Percentiles rank a stretch among this genome's conserved stretches.
Conservation (phyloP, 768 basidiomycete genomes). For the Mycena albidolilacea region DNA sequence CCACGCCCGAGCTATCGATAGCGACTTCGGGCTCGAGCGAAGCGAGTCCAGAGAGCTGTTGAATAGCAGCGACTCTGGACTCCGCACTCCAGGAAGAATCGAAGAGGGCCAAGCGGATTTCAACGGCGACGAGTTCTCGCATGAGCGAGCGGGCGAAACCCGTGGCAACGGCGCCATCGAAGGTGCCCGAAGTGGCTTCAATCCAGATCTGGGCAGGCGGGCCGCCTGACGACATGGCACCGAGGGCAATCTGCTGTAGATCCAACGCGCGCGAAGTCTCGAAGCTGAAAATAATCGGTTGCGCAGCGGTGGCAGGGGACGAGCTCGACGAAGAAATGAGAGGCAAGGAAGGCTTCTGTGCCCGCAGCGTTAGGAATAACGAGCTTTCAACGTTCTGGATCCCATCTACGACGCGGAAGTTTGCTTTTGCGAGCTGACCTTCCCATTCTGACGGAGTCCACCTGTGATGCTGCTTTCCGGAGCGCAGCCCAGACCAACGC, state of each 20-base stretch:
- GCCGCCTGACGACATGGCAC: not conserved
- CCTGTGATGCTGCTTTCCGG: not conserved
- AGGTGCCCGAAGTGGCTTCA: not conserved
- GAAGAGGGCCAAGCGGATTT: slow-evolving; percentile 1
- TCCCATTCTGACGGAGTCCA: not conserved
- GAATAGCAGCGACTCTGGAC: not conserved
- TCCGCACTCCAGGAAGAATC: not conserved
- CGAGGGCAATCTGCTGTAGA: not conserved
- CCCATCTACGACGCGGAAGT: not conserved
- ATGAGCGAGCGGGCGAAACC: slow-evolving; percentile 1
- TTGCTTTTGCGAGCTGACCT: not conserved
- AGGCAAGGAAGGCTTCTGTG: slow-evolving; percentile 1
- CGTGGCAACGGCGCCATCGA: not conserved
- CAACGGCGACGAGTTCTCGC: not conserved
- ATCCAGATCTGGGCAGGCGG: not conserved
- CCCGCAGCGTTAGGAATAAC: not conserved
- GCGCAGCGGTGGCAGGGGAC: not conserved
- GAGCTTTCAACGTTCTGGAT: not conserved
- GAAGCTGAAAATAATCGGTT: not conserved
- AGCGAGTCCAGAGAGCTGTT: not conserved
- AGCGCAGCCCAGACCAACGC: not conserved
- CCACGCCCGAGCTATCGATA: not conserved
- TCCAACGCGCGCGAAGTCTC: not conserved
- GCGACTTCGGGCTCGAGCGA: not conserved
- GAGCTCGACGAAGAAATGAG: not conserved